Conservation (phyloP, 352 stramenopile genomes). For the Thalassiosira mediterranea region DNA sequence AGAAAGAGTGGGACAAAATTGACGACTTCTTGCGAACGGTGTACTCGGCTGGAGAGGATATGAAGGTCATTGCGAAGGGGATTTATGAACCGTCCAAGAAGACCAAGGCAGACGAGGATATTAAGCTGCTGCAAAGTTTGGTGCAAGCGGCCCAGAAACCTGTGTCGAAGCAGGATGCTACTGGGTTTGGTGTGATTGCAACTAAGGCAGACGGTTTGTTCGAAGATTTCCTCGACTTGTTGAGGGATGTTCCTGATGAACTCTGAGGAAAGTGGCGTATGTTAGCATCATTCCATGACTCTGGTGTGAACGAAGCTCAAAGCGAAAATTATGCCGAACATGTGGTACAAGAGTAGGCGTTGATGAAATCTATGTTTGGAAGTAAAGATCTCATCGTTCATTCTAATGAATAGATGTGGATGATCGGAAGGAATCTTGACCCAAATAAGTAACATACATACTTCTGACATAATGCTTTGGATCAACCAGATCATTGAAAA, state of each 20-base stretch:
- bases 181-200: conserved; percentile 50
- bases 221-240: conserved; percentile 71
- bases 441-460: no score
- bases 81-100: conserved; percentile 62
- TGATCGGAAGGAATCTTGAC: no score
- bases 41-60: conserved; percentile 69
- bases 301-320: no score
- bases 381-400: no score
- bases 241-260: conserved; percentile 75
- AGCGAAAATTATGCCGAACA: no score
- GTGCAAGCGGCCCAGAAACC: conserved; percentile 64
- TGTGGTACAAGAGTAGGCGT: no score
- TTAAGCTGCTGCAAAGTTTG: conserved; percentile 66
- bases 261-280: no score
- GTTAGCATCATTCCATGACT: no score
- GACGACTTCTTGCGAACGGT: conserved; percentile 65
- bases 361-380: no score
- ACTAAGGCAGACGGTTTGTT: conserved; percentile 58
- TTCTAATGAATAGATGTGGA: no score
- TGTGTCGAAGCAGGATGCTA: conserved; percentile 55
- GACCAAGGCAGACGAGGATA: conserved; percentile 54
- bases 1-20: conserved; percentile 77
- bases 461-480: no score
- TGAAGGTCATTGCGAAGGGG: conserved; percentile 64
- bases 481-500: no score